Conservation (phyloP, 2,329 filamentous ascomycete genomes). For the Fusarium avenaceum region DNA sequence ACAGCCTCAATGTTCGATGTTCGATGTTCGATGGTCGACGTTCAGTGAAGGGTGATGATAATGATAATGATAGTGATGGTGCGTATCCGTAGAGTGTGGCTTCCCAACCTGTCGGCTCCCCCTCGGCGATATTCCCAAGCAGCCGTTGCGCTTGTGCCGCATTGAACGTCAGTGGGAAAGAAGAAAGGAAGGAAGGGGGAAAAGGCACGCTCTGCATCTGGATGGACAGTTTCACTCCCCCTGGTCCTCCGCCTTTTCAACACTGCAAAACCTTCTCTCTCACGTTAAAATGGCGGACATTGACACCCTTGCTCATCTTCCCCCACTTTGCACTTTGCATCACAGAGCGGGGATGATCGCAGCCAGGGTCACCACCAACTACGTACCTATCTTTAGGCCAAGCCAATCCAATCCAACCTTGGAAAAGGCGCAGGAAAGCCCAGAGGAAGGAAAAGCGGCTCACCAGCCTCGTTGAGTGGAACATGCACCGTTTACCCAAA, state of each 20-base stretch:
- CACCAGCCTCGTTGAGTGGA: slow-evolving; percentile 19
- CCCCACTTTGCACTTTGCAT: slow-evolving; percentile 15
- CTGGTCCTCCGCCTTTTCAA: slow-evolving; percentile 48
- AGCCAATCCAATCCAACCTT: neutral
- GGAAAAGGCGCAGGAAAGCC: neutral
- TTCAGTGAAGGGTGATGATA: neutral
- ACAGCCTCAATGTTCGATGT: slow-evolving; percentile 23
- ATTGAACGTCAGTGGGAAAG: slow-evolving; percentile 3
- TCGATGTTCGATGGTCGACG: neutral
- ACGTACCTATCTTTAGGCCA: slow-evolving; percentile 3
- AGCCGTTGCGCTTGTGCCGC: slow-evolving; percentile 24
- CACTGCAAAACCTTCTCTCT: slow-evolving; percentile 40
- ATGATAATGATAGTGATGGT: too few relatives aligned
- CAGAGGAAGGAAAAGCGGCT: too few relatives aligned
- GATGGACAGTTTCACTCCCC: slow-evolving; percentile 2
- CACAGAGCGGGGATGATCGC: slow-evolving; percentile 38
- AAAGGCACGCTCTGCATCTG: slow-evolving; percentile 11
- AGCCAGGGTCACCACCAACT: slow-evolving; percentile 3
- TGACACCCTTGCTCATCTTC: slow-evolving; percentile 25
- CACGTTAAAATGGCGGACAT: slow-evolving; percentile 48
- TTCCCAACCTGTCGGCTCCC: slow-evolving; percentile 42
- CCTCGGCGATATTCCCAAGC: slow-evolving; percentile 43
- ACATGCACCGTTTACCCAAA: slow-evolving; percentile 26
- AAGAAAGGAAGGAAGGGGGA: neutral
- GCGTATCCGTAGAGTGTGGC: neutral